Evolutionary conservation across 2,329 filamentous ascomycete species (phyloP), one percentile per base, ranked within the genome.

Genomic region (Exophiala aquamarina): DNA sequence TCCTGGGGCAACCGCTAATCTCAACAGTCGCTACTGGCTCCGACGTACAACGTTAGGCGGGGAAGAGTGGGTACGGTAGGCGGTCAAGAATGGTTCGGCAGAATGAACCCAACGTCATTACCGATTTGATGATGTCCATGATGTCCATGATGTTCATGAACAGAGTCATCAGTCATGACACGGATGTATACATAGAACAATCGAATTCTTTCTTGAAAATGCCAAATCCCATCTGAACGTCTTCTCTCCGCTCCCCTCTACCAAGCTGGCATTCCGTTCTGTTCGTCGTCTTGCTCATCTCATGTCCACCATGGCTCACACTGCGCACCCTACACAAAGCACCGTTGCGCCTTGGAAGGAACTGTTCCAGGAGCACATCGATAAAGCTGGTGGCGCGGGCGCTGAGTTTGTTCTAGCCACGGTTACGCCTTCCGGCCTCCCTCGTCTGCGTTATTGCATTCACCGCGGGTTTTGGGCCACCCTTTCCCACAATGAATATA

Each of bases 391-490:
- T 26, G 61, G 56, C n/a, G 31, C 62, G 6, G 66, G 66, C 1
- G 64, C 66, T 6, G 69, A 67, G 46, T 70, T 73, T 49, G 61
- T 64, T 33, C 64, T 73, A 40, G 62, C 64, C 6, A 79, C 78
- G 3, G 66, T 82, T 32, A 58, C 44, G 8, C 46, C 49, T 10
- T 43, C 54, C 14, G 47, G 58, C 14, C 41, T 44, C 7, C 72
- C 76, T 0, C 66, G 88, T 44, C 85, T 82, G 7, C 82, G 90
- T 43, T 90, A 82, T 61, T 93, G 91, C 68, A 82, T 95, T 61
- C 92, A 83, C 70, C 86, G 92, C 51, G 89, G 90, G 58, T 83
- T 95, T 70, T 95, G 87, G 81, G 84, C 83, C 1, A 73, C 69
- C 3, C 62, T 95, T 1, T 84, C 86, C 3, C 75, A 74, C 42